phyloP scores from a whole-genome alignment of 768 basidiomycete species.

The Multifurca ochricompacta region DNA sequence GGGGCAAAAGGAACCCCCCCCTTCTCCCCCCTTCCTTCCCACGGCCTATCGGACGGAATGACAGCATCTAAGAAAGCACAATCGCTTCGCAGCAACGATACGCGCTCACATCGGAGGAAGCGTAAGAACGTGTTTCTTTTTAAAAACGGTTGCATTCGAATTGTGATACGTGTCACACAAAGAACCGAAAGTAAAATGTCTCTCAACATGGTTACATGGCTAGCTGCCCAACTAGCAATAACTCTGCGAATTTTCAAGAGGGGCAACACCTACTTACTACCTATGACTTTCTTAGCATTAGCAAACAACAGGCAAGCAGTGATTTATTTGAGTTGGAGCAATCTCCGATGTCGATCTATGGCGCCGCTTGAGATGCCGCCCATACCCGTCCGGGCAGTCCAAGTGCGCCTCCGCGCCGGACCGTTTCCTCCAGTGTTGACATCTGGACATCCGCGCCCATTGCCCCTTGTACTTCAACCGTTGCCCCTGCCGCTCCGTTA shows the following conservation, averaged over 20 bases:
- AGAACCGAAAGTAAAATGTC: not conserved
- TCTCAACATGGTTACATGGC: too few relatives aligned
- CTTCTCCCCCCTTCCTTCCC: too few relatives aligned
- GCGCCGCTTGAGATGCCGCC: slow-evolving; percentile 23
- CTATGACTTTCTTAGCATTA: too few relatives aligned
- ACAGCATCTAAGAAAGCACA: not conserved
- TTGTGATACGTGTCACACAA: not conserved
- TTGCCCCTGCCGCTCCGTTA: slow-evolving; percentile 50
- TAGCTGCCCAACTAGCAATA: too few relatives aligned
- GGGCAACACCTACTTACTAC: too few relatives aligned
- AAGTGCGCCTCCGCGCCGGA: slow-evolving; percentile 63
- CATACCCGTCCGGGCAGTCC: slow-evolving; percentile 64
- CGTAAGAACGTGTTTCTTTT: not conserved
- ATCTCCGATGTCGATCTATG: not conserved
- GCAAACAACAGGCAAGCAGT: too few relatives aligned
- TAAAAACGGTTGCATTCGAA: not conserved
- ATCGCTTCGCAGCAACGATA: not conserved
- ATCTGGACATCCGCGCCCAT: slow-evolving; percentile 40
- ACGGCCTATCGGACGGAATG: not conserved
- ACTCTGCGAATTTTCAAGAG: too few relatives aligned
- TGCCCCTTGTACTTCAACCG: slow-evolving; percentile 50
- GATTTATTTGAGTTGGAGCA: too few relatives aligned
- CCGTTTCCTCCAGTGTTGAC: slow-evolving; percentile 58
- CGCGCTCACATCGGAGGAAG: slow-evolving; percentile 7
- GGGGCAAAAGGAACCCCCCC: not conserved